Evolutionary conservation across 768 basidiomycete genomes (phyloP).

Genomic region (Boletus rufocinnamomeus): DNA sequence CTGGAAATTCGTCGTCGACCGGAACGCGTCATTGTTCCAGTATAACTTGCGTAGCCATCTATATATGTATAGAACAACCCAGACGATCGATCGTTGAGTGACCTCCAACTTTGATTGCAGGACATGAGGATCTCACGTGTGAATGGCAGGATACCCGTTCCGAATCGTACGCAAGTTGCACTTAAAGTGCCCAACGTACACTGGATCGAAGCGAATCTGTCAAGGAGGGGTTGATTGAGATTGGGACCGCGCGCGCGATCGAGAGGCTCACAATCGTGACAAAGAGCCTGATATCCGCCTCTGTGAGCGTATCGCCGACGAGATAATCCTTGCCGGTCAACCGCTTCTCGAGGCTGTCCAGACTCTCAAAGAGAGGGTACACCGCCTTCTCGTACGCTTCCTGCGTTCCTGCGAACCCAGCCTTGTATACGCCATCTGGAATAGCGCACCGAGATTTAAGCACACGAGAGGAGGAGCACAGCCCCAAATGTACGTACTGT

Average conservation of each 20-base stretch:
- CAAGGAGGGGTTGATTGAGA: background rate
- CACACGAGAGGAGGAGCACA: background rate
- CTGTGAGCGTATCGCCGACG: conserved; percentile 80
- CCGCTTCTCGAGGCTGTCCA: conserved; percentile 80
- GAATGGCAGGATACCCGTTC: conserved; percentile 80
- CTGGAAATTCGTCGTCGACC: conserved; percentile 82
- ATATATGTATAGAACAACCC: background rate
- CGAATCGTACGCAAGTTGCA: conserved; percentile 89
- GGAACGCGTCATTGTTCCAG: conserved; percentile 90
- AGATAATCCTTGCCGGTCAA: conserved; percentile 81
- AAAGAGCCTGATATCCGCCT: conserved; percentile 84
- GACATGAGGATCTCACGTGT: conserved; percentile 41
- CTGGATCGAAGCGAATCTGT: conserved; percentile 86
- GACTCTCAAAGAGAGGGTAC: conserved; percentile 66
- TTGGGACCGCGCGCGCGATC: background rate
- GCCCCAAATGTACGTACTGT: conserved; percentile 53
- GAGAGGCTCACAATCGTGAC: conserved; percentile 76
- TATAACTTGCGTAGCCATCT: conserved; percentile 88
- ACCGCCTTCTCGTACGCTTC: conserved; percentile 82
- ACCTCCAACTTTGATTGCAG: background rate
- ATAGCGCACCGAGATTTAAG: background rate
- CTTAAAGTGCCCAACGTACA: conserved; percentile 92
- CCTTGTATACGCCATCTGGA: conserved; percentile 82
- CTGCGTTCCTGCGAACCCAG: conserved; percentile 84
- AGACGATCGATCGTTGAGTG: conserved; percentile 1